Evolutionary conservation across 495 filamentous ascomycete genomes (phyloP), one percentile per base, ranked within the genome.

Genomic region (Hypoxylon subgilvum): DNA sequence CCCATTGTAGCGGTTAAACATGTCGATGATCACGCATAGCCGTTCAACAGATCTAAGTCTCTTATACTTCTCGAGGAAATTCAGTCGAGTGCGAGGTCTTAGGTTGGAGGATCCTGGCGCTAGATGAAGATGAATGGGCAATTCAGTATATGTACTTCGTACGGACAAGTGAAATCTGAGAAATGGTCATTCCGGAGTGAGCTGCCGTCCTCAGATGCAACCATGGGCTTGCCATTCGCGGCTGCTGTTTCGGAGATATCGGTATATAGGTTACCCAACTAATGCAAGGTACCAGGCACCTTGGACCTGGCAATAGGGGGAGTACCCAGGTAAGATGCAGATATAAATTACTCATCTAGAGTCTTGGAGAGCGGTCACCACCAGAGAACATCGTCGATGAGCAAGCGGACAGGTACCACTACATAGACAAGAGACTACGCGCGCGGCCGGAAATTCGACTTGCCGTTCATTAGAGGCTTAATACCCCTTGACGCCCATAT

Each of bases 281-380:
- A 58, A 64, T 64, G 61, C 61, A 64, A 63, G 61, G 61, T 53
- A 64, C 61, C 54, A 58, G 49, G 49, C 61, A 45, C 53, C 36
- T 50, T 51, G 43, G 22, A 13, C 44, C 21, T 36, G 38, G 31
- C 35, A 45, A 53, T 58, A 58, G 25, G 27, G 49, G 53, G 48
- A 38, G 48, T 57, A n/a, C n/a, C n/a, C n/a, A 31, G 43, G 61
- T 49, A 41, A 28, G 32, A 42, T 50, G 49, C 28, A 6, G 25
- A 54, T 2, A 5, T 13, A 54, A 43, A 36, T 32, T 31, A 21
- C 28, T n/a, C n/a, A n/a, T n/a, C n/a, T n/a, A n/a, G n/a, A n/a
- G n/a, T n/a, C n/a, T 6, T 19, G 7, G 17, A 36, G 31, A 31
- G 31, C 8, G 6, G 36, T 54, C 57, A 61, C 57, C 56, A 48